phyloP scores from a whole-genome alignment of 2,329 filamentous ascomycete genomes.

The Aspergillus phoenicis region DNA sequence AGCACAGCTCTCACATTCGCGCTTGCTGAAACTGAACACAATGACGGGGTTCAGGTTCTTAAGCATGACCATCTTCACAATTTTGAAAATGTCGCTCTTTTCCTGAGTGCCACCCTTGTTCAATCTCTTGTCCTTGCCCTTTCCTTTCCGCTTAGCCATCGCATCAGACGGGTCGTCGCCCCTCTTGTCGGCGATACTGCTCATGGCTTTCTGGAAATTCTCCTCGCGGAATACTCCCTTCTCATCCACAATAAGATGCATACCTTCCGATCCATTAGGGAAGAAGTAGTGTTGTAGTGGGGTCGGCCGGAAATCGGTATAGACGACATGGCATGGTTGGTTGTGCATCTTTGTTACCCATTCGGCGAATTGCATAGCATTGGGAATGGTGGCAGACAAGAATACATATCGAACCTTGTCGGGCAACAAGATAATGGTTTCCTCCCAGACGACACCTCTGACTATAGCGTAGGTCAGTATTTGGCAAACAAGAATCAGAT shows the following conservation, averaged over 20 bases:
- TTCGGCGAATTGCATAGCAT: constrained; percentile 98
- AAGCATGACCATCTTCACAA: constrained; percentile 97
- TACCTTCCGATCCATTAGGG: constrained; percentile 86
- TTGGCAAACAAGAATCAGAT: not conserved
- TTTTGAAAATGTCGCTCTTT: constrained; percentile 88
- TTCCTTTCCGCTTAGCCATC: constrained; percentile 78
- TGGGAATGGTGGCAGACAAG: constrained; percentile 95
- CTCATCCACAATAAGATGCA: constrained; percentile 92
- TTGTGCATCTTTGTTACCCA: constrained; percentile 99
- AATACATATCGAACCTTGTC: constrained; percentile 99
- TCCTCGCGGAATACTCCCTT: constrained; percentile 95
- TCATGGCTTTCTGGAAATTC: constrained; percentile 97
- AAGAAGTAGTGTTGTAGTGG: constrained; percentile 98
- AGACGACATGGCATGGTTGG: constrained; percentile 97
- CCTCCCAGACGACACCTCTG: constrained; percentile 97
- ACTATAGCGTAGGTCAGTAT: constrained; percentile 42
- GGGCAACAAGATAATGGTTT: constrained; percentile 95
- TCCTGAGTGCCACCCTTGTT: constrained; percentile 80
- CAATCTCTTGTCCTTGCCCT: constrained; percentile 86
- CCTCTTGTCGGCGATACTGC: constrained; percentile 81
- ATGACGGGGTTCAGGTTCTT: constrained; percentile 98
- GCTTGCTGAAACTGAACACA: constrained; percentile 98
- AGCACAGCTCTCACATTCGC: constrained; percentile 89
- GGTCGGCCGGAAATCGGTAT: constrained; percentile 96
- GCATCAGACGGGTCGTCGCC: constrained; percentile 80